phyloP scores from a whole-genome alignment of 2,329 filamentous ascomycete genomes.

The Parastagonospora nodorum region DNA sequence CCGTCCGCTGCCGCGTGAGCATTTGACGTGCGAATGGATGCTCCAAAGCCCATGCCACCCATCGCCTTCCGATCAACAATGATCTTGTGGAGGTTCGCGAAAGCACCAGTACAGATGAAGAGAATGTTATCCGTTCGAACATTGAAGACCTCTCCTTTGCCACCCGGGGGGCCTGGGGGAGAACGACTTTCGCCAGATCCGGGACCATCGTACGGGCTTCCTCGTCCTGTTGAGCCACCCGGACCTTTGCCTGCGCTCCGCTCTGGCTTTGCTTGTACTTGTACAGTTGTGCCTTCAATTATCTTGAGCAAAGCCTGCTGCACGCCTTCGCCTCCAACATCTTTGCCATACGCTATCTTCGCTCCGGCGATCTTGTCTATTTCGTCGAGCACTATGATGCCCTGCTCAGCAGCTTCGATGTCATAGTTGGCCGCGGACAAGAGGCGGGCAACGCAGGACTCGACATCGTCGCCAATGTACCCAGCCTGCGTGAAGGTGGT shows the following conservation, averaged over 20 bases:
- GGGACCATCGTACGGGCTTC: constrained; percentile 26
- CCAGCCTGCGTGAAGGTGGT: constrained; percentile 95
- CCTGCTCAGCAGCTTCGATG: constrained; percentile 79
- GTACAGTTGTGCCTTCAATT: constrained; percentile 92
- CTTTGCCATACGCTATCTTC: constrained; percentile 85
- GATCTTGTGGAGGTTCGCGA: constrained; percentile 87
- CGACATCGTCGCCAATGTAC: constrained; percentile 98
- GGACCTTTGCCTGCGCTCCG: constrained; percentile 51
- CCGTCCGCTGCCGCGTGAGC: constrained; percentile 59
- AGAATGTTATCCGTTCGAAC: constrained; percentile 95
- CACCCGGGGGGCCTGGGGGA: constrained; percentile 16
- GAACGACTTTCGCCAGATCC: constrained; percentile 22
- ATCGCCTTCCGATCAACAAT: constrained; percentile 86
- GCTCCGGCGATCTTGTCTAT: constrained; percentile 95
- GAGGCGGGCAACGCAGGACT: constrained; percentile 88
- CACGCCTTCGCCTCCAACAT: constrained; percentile 94
- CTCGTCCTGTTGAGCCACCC: constrained; percentile 25
- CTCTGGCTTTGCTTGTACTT: constrained; percentile 85
- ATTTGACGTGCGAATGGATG: constrained; percentile 68
- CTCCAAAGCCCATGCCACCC: constrained; percentile 88
- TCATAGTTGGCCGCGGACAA: constrained; percentile 91
- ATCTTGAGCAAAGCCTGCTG: constrained; percentile 96
- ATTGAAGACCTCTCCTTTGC: constrained; percentile 66
- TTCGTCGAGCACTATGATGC: constrained; percentile 95
- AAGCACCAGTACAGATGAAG: constrained; percentile 95